phyloP scores from a whole-genome alignment of 768 basidiomycete species.

The Obba rivulosa region DNA sequence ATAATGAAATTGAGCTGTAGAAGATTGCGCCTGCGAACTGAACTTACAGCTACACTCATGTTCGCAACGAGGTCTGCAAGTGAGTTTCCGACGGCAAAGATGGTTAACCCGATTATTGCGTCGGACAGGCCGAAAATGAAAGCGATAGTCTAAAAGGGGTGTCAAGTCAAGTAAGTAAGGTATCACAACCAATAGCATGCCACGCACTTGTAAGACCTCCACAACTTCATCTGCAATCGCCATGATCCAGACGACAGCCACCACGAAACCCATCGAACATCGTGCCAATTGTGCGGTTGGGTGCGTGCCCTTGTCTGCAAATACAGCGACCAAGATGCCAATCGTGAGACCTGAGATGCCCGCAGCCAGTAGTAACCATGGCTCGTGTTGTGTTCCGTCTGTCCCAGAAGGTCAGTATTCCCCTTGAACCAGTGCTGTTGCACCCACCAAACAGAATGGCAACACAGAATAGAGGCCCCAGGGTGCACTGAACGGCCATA shows the following conservation, averaged over 20 bases:
- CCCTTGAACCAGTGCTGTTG: neutral
- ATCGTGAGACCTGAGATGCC: slow-evolving; percentile 48
- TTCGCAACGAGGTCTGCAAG: slow-evolving; percentile 96
- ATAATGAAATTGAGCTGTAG: neutral
- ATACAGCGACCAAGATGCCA: slow-evolving; percentile 51
- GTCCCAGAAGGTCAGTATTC: neutral
- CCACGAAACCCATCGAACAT: slow-evolving; percentile 87
- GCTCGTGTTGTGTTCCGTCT: slow-evolving; percentile 43
- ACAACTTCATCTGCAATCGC: slow-evolving; percentile 97
- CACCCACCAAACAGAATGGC: slow-evolving; percentile 72
- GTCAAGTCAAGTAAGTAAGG: neutral
- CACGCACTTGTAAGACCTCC: slow-evolving; percentile 72
- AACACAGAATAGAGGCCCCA: slow-evolving; percentile 77
- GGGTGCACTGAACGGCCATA: slow-evolving; percentile 74
- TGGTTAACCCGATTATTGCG: slow-evolving; percentile 93
- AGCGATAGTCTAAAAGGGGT: slow-evolving; percentile 68
- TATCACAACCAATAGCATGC: neutral
- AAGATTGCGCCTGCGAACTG: neutral
- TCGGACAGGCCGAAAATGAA: slow-evolving; percentile 94
- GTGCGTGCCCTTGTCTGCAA: slow-evolving; percentile 54
- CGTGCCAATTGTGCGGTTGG: slow-evolving; percentile 58
- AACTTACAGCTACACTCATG: slow-evolving; percentile 84
- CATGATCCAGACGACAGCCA: slow-evolving; percentile 96
- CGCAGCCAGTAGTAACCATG: slow-evolving; percentile 51
- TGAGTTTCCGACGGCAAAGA: slow-evolving; percentile 96